Evolutionary conservation across 306 rosid species (phyloP), one percentile per base, ranked within the genome.

Genomic region (Corylus americana): DNA sequence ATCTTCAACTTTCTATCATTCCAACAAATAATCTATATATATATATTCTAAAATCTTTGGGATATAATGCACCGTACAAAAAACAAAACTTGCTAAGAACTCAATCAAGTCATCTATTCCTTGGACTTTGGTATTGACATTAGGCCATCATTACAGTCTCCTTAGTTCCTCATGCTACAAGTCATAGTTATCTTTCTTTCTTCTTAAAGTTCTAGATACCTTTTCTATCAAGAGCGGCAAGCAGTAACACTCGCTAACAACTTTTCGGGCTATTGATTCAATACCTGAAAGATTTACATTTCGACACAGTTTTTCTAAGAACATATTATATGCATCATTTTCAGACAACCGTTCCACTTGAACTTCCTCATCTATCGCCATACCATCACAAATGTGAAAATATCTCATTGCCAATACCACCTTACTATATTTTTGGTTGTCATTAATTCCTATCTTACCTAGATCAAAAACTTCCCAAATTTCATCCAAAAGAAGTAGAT

Each of bases 321-420:
- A 85, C 85, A 81, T 85, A 51, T 61, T 78, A 83, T 80, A 81
- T 62, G 80, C 44, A 49, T 85, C 85, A 0, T 1, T 35, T 0
- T 5, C 4, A 37, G 76, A 77, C 71, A 84, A 61, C n/a, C 3
- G 22, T 29, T 9, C 8, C 14, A 81, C 47, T 2, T 25, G 16
- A 74, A 85, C 44, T 13, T 7, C 10, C 53, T 20, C 81, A 2
- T 77, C 51, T 8, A 9, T 48, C 1, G 9, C 37, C 39, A 64
- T 80, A 31, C 3, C 22, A 7, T 2, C 31, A 3, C 59, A 74
- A 74, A 35, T 74, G 0, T 3, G 37, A 47, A 5, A 71, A 18
- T 22, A 18, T 17, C 27, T 76, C 62, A 83, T 49, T 39, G 75
- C 42, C 44, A 85, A 61, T 17, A 77, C 72, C 68, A 85, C 83